Evolutionary conservation across 192 early-diverging fungal species (phyloP).

Genomic region (Coemansia sp.): DNA sequence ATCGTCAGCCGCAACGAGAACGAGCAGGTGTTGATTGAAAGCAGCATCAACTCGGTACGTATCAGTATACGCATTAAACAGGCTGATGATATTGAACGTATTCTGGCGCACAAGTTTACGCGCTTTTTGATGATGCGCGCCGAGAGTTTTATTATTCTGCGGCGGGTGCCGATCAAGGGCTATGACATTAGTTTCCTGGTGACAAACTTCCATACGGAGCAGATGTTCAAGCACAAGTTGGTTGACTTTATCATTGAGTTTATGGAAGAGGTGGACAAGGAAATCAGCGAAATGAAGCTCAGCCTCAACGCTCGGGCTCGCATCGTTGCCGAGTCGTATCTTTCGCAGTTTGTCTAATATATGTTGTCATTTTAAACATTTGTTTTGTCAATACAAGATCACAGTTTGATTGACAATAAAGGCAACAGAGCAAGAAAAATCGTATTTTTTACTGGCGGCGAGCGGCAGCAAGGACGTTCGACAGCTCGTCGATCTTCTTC

Average conservation of each 20-base stretch:
- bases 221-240: conserved; percentile 99
- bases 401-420: conserved; percentile 8
- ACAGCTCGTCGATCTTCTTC: conserved; percentile 98
- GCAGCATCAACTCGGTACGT: conserved; percentile 90
- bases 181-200: conserved; percentile 97
- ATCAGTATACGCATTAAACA: conserved; percentile 96
- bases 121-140: conserved; percentile 96
- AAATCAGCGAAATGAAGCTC: conserved; percentile 98
- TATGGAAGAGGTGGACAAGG: conserved; percentile 99
- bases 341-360: conserved; percentile 50
- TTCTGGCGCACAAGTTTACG: conserved; percentile 96
- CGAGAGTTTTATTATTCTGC: conserved; percentile 91
- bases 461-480: conserved; percentile 86
- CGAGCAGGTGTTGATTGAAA: conserved; percentile 89
- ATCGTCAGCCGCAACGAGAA: conserved; percentile 89
- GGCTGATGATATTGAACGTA: conserved; percentile 94
- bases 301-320: conserved; percentile 89
- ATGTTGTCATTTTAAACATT: background rate
- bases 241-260: conserved; percentile 99
- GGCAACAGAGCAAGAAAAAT: conserved; percentile 5
- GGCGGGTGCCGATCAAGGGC: conserved; percentile 89
- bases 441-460: conserved; percentile 64
- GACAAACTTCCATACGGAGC: conserved; percentile 96
- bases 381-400: background rate
- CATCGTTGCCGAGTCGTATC: conserved; percentile 81